These are phyloP conservation scores for Rossbeevera mucosa DNA, from an alignment of 768 basidiomycete genomes.

Conservation along the genomic window DNA sequence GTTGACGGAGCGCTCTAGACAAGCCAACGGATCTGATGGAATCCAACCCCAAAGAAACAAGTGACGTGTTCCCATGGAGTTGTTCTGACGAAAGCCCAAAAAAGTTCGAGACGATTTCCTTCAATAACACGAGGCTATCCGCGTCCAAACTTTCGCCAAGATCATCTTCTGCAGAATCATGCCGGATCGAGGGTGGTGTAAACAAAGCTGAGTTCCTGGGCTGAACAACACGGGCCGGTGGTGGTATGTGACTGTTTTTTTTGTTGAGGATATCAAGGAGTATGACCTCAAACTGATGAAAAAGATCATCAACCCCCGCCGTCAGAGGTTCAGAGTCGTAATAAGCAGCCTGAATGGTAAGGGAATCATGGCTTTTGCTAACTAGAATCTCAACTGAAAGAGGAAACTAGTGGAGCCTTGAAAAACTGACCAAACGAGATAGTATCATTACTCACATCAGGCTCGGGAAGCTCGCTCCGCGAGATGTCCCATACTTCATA, in stretches of 20 bases:
- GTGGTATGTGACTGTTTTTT: not conserved
- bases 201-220: not conserved
- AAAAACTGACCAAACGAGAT: not conserved
- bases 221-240: not conserved
- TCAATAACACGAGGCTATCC: constrained; percentile 7
- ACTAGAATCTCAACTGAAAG: constrained; percentile 26
- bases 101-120: constrained; percentile 17
- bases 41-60: constrained; percentile 44
- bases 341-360: constrained; percentile 22
- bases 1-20: constrained; percentile 31
- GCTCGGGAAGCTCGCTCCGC: constrained; percentile 29
- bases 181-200: not conserved
- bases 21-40: constrained; percentile 46
- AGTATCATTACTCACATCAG: constrained; percentile 26
- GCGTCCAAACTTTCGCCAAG: not conserved
- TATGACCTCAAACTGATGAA: constrained; percentile 22
- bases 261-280: constrained; percentile 17
- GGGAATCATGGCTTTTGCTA: constrained; percentile 13
- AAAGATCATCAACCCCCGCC: constrained; percentile 16
- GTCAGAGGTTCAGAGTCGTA: constrained; percentile 16
- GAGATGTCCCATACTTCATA: constrained; percentile 22
- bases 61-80: constrained; percentile 26
- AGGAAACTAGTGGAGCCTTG: constrained; percentile 15
- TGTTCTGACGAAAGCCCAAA: constrained; percentile 12
- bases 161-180: not conserved